Evolutionary conservation across 768 basidiomycete species (phyloP).

Genomic region (Leccinum broughii): DNA sequence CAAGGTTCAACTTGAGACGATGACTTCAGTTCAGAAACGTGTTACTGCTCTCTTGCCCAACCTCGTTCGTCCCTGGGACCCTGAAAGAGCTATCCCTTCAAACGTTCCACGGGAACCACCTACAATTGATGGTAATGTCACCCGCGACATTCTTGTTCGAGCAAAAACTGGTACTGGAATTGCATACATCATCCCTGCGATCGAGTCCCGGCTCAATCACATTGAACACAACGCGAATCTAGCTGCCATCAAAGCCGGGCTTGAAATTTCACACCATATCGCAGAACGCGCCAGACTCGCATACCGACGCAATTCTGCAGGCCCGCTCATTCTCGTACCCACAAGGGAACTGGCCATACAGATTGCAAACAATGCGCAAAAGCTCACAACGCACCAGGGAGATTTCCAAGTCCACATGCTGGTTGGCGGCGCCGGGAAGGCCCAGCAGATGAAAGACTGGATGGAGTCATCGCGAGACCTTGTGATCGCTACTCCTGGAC

Average conservation of each 20-base stretch:
- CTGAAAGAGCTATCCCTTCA: conserved; percentile 25
- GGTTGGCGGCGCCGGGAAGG: conserved; percentile 73
- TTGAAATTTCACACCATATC: conserved; percentile 32
- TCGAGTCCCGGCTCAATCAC: conserved; percentile 69
- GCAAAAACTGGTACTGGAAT: conserved; percentile 91
- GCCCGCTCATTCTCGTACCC: conserved; percentile 82
- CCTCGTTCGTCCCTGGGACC: conserved; percentile 54
- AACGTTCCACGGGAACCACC: neutral
- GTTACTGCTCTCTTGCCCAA: conserved; percentile 77
- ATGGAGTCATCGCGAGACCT: conserved; percentile 66
- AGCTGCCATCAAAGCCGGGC: conserved; percentile 44
- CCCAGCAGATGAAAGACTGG: conserved; percentile 69
- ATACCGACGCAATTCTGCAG: conserved; percentile 53
- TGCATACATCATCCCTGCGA: conserved; percentile 83
- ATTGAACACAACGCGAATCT: conserved; percentile 48
- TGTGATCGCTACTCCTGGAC: conserved; percentile 89
- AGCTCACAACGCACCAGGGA: conserved; percentile 58
- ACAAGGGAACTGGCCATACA: conserved; percentile 90
- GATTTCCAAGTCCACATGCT: conserved; percentile 73
- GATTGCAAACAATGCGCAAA: conserved; percentile 81
- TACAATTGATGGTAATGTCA: conserved; percentile 7
- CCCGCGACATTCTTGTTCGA: conserved; percentile 79
- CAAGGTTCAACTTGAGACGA: conserved; percentile 61
- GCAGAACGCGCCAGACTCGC: conserved; percentile 32
- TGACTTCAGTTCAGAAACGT: conserved; percentile 82